A percentile compares a stretch with the other conserved stretches of the same genome.
These are phyloP conservation scores for Corrigiola litoralis DNA, from an alignment of 179 eudicot genomes.

Conservation along the genomic window DNA sequence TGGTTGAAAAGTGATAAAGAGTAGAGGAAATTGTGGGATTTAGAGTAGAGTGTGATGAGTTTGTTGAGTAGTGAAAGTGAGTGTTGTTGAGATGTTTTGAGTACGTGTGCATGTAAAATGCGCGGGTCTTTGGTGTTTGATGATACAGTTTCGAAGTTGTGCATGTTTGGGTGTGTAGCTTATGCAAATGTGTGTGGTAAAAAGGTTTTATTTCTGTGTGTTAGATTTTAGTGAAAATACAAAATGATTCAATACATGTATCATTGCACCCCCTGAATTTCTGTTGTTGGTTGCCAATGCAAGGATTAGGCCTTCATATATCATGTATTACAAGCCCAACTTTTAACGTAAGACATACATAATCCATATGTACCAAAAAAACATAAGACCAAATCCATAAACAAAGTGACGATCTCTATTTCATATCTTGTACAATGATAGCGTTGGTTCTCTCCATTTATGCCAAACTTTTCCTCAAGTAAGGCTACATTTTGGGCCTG, in stretches of 20 bases:
- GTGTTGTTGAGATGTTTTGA: constrained; percentile 18
- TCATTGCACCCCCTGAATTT: too few species aligned
- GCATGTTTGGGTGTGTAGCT: constrained; percentile 4
- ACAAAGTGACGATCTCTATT: too few species aligned
- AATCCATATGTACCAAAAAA: neutral
- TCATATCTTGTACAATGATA: too few species aligned
- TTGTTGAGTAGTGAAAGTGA: constrained; percentile 33
- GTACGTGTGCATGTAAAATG: constrained; percentile 38
- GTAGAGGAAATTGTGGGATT: constrained; percentile 26
- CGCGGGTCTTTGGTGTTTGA: constrained; percentile 29
- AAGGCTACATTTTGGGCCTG: too few species aligned
- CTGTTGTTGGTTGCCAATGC: too few species aligned
- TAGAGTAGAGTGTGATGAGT: constrained; percentile 56
- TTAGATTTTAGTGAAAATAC: too few species aligned
- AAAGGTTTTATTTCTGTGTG: neutral
- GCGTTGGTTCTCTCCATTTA: too few species aligned
- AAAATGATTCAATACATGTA: too few species aligned
- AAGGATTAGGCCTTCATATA: too few species aligned
- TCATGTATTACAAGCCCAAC: too few species aligned
- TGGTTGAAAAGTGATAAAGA: constrained; percentile 38
- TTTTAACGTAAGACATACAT: neutral
- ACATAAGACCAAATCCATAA: too few species aligned
- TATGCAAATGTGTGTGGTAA: neutral
- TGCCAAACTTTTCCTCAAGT: too few species aligned
- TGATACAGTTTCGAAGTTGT: neutral